phyloP scores from a whole-genome alignment of 1,284 basidiomycete species.

The Pascua sp. region DNA sequence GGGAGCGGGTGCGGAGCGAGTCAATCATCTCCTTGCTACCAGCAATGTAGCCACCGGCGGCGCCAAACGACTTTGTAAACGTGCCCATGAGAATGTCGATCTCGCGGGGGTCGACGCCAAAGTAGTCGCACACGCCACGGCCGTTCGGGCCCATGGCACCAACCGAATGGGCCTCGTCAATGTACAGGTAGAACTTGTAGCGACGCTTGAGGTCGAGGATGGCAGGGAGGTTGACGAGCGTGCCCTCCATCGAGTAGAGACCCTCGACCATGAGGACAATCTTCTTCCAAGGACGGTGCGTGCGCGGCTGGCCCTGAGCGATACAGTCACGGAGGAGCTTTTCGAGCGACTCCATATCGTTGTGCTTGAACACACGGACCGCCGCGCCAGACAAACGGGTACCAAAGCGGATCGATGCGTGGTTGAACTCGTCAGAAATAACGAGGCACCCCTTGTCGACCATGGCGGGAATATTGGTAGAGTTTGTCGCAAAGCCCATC shows the following conservation, averaged over 20 bases:
- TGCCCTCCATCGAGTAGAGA: conserved; percentile 97
- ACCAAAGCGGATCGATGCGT: conserved; percentile 91
- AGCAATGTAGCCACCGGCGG: conserved; percentile 92
- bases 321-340: conserved; percentile 81
- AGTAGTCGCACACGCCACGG: conserved; percentile 94
- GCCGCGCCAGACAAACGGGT: conserved; percentile 83
- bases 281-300: conserved; percentile 98
- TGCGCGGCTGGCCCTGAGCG: conserved; percentile 94
- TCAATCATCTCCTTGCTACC: conserved; percentile 78
- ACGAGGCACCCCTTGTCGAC: conserved; percentile 89
- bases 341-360: conserved; percentile 84
- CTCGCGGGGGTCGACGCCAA: conserved; percentile 72
- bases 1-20: conserved; percentile 73
- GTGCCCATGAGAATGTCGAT: conserved; percentile 98
- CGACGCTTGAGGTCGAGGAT: conserved; percentile 86
- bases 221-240: conserved; percentile 76
- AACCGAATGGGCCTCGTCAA: conserved; percentile 97
- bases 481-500: conserved; percentile 99
- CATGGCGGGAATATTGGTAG: conserved; percentile 88
- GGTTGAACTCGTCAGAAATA: conserved; percentile 96
- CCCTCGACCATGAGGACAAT: conserved; percentile 94
- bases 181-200: conserved; percentile 97
- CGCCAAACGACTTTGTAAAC: conserved; percentile 98
- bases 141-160: conserved; percentile 92
- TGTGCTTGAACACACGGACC: conserved; percentile 95